Base-by-base conservation (phyloP, 176 grass and related monocot species). In the Musa acuminata region DNA sequence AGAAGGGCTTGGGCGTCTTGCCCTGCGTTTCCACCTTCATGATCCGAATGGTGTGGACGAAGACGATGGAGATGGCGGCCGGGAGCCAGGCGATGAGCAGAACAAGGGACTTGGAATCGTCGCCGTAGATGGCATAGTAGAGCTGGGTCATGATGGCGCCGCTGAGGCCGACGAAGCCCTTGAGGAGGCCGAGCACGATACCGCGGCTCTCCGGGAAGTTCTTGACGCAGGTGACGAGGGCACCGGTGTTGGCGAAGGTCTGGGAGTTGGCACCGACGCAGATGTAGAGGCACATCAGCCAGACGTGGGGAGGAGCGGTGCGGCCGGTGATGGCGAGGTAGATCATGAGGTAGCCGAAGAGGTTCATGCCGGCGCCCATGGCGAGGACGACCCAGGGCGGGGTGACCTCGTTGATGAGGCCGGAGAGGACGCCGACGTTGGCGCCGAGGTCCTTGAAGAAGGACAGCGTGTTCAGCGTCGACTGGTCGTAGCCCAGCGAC, bases 361-460 rank as follows among this genome's bases (percentile, higher is more conserved):
- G 77, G 68, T 89, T 89, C 87, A 89, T 85, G 68, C 72, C 53
- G 10, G 87, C 83, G 20, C 87, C 83, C 49, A 85, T 1, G 73
- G 77, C 77, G 12, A 89, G 83, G 72, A 85, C 62, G 87, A 82
- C 13, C 87, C 80, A 89, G 0, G 87, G 58, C 2, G 83, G 77
- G 12, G 77, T 49, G 27, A 85, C 22, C 80, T 89, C 87, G 16
- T 77, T 74, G 77, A 85, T 24, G 67, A 89, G 80, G 16, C 87
- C 87, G 20, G 87, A 80, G 49, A 85, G 55, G 83, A 89, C 73
- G 67, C 83, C 83, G 29, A 85, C 22, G 83, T 82, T 85, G 80
- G 83, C 87, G 72, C 87, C 87, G 5, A 89, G 80, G 77, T 85
- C 83, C 80, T 85, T 89, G 87, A 89, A 89, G 83, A 89, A 89